Evolutionary conservation across 257 asterid genomes (phyloP).

Genomic region (Solanum chaucha): DNA sequence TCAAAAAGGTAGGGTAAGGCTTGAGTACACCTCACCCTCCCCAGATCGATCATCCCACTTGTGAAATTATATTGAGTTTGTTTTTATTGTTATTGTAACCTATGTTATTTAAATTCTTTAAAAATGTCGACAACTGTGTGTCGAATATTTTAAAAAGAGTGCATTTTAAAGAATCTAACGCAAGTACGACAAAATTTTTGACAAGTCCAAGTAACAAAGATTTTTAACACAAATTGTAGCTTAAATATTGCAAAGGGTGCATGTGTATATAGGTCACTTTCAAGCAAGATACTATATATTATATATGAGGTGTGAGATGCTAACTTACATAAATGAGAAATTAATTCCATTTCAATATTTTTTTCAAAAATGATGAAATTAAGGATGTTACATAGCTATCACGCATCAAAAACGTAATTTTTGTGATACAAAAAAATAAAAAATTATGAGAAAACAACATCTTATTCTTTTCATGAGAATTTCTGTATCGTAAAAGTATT

Average conservation of each 20-base stretch:
- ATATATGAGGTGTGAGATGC: background rate
- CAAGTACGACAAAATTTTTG: no score
- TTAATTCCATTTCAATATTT: background rate
- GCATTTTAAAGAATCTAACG: no score
- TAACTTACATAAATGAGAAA: background rate
- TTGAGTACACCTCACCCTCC: background rate
- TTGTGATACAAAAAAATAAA: background rate
- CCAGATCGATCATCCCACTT: background rate
- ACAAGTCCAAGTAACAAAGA: background rate
- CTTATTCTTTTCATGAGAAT: background rate
- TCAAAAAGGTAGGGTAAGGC: no score
- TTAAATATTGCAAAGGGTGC: background rate
- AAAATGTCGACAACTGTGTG: fast-evolving
- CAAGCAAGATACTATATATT: background rate
- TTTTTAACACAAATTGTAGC: background rate
- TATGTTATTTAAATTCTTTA: no score
- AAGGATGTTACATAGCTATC: background rate
- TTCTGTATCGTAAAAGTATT: background rate
- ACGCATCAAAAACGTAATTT: background rate
- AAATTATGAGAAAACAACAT: background rate
- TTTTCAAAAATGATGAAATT: background rate
- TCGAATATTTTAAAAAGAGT: no score
- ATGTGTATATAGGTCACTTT: background rate
- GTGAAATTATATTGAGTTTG: no score
- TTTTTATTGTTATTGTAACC: no score